These are phyloP conservation scores for Leonotis leonurus DNA, from an alignment of 257 asterid genomes.

Conservation along the genomic window DNA sequence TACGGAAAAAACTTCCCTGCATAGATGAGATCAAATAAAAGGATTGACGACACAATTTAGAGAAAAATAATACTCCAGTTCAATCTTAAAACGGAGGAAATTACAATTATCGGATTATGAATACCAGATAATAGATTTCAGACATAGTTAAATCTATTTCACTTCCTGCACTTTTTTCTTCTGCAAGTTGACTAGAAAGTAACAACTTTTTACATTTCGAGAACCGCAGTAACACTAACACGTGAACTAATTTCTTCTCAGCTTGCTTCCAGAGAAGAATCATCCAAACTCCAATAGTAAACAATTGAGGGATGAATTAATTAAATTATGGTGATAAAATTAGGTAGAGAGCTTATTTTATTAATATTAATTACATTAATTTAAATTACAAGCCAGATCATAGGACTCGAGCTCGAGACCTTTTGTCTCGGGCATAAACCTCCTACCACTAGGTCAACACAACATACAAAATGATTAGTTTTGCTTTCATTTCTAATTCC, in stretches of 20 bases:
- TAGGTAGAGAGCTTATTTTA: not conserved
- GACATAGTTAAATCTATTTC: not conserved
- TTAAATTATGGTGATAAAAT: not conserved
- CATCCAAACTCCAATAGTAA: not conserved
- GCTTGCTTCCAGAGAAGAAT: not conserved
- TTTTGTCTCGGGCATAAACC: too few relatives aligned
- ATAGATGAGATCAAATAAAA: constrained; percentile 10
- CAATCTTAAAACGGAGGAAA: not conserved
- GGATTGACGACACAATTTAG: constrained; percentile 4
- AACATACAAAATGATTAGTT: too few relatives aligned
- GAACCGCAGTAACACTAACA: not conserved
- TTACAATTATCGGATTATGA: not conserved
- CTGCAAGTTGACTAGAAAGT: not conserved
- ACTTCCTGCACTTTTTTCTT: not conserved
- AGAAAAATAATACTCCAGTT: not conserved
- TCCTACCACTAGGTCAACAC: too few relatives aligned
- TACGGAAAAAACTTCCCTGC: constrained; percentile 83
- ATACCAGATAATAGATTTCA: not conserved
- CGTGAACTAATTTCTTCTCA: not conserved
- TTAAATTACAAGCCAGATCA: too few relatives aligned
- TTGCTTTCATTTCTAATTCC: too few relatives aligned
- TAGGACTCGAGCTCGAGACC: too few relatives aligned
- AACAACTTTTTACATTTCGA: not conserved
- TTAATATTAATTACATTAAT: too few relatives aligned
- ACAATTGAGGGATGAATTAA: not conserved